Percentiles rank a stretch among this genome's conserved stretches.
Conservation (phyloP, 2,329 filamentous ascomycete genomes). For the Colletotrichum viniferum region DNA sequence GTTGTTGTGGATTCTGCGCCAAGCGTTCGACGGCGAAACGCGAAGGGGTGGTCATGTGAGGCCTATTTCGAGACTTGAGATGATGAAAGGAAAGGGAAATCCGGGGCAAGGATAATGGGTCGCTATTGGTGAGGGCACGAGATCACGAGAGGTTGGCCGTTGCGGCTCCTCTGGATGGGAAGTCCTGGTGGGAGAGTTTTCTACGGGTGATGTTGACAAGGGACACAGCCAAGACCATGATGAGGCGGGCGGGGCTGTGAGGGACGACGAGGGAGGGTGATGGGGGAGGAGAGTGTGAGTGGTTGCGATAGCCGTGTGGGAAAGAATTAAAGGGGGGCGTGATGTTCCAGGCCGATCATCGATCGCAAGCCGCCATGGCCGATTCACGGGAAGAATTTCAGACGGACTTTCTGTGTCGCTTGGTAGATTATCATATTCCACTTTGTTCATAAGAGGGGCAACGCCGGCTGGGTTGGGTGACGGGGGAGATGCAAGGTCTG, state of each 20-base stretch:
- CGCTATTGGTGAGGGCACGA: neutral
- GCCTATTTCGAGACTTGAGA: neutral
- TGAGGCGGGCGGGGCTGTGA: neutral
- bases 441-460: neutral
- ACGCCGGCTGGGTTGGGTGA: neutral
- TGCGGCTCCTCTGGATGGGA: neutral
- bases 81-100: neutral
- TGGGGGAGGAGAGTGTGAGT: neutral
- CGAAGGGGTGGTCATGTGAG: constrained; percentile 5
- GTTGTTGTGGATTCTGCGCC: neutral
- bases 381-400: neutral
- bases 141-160: neutral
- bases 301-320: neutral
- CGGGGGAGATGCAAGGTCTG: neutral
- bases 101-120: neutral
- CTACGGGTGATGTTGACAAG: neutral
- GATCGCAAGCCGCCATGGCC: neutral
- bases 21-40: constrained; percentile 12
- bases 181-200: neutral
- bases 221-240: neutral
- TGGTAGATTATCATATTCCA: neutral
- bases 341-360: constrained; percentile 11
- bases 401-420: neutral
- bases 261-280: neutral
- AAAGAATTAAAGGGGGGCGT: neutral